phyloP scores from a whole-genome alignment of 164 flowering plant species.

The Chimonanthus salicifolius region DNA sequence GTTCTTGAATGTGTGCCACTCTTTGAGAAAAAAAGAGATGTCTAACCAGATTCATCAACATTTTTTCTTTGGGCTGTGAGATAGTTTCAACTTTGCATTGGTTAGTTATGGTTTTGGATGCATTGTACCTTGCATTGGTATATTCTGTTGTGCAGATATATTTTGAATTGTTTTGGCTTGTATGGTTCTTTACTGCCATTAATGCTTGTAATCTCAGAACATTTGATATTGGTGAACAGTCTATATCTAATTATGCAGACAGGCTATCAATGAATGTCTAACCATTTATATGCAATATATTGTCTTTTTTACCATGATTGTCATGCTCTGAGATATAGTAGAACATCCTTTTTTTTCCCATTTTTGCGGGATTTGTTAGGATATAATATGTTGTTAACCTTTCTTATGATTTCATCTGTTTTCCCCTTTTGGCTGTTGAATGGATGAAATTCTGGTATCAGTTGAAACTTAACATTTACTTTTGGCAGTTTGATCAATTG shows the following conservation, averaged over 20 bases:
- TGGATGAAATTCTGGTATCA: neutral
- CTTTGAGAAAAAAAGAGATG: too few relatives aligned
- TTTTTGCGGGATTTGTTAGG: neutral
- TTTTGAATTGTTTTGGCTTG: neutral
- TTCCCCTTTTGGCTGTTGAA: neutral
- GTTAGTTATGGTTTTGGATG: neutral
- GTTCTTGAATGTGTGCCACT: too few relatives aligned
- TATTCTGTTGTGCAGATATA: neutral
- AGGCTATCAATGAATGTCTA: too few relatives aligned
- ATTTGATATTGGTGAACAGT: too few relatives aligned
- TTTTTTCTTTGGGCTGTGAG: too few relatives aligned
- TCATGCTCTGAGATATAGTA: neutral
- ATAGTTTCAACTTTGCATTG: neutral
- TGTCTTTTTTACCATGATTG: too few relatives aligned
- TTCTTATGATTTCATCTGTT: neutral
- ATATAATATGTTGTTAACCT: neutral
- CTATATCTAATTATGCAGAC: too few relatives aligned
- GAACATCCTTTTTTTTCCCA: neutral
- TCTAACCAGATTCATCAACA: too few relatives aligned
- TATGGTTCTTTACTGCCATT: neutral
- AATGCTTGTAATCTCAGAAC: neutral
- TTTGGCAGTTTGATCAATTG: constrained; percentile 74
- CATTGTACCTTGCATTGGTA: neutral
- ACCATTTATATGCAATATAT: neutral
- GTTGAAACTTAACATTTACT: constrained; percentile 2